Evolutionary conservation across 306 rosid genomes (phyloP).

Genomic region (Oemleria cerasiformis): DNA sequence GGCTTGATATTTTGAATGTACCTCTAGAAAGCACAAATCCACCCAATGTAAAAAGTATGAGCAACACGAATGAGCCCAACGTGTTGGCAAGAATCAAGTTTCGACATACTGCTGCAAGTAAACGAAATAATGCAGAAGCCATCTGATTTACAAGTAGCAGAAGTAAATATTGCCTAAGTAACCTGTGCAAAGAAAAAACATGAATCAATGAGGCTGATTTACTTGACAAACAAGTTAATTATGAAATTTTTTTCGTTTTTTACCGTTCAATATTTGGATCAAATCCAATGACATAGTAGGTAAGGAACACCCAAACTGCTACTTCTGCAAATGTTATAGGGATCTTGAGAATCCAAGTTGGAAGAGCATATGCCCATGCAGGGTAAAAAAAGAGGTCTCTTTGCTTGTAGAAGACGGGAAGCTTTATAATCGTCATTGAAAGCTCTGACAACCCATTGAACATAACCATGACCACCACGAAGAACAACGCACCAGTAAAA

Average conservation of each 20-base stretch:
- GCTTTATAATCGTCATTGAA: conserved; percentile 53
- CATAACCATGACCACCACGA: conserved; percentile 16
- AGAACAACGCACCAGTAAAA: conserved; percentile 41
- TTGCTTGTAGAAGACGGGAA: conserved; percentile 74
- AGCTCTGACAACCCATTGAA: conserved; percentile 53
- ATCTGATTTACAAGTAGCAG: conserved; percentile 47
- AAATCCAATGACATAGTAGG: conserved; percentile 63
- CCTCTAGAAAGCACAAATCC: conserved; percentile 77
- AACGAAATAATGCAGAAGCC: conserved; percentile 64
- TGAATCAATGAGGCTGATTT: no score
- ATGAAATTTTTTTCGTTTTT: background rate
- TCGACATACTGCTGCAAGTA: conserved; percentile 48
- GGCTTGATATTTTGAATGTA: conserved; percentile 3
- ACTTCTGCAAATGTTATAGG: conserved; percentile 52
- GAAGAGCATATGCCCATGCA: conserved; percentile 66
- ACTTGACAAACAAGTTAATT: background rate
- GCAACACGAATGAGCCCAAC: conserved; percentile 52
- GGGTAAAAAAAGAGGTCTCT: conserved; percentile 59
- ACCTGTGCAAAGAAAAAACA: conserved; percentile 29
- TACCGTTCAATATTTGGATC: conserved; percentile 59
- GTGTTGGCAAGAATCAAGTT: conserved; percentile 52
- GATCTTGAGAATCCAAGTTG: conserved; percentile 57
- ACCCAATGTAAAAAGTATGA: conserved; percentile 42
- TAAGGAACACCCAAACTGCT: conserved; percentile 50
- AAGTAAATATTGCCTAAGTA: conserved; percentile 51